phyloP scores from a whole-genome alignment of 441 rosid genomes.

The Heliophila coronopifolia region DNA sequence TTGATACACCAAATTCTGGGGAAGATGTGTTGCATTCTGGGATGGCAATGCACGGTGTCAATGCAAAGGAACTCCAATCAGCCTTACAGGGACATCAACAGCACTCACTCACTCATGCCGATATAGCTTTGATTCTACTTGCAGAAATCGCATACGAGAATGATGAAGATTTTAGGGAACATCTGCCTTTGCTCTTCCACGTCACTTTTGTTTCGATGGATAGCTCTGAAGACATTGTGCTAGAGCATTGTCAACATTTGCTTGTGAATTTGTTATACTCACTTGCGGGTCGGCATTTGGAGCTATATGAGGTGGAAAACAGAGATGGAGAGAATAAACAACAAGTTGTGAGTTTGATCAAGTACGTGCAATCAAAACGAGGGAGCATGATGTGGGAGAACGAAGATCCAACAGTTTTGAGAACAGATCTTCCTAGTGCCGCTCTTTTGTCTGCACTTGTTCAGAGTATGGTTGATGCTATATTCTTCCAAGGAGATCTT shows the following conservation, averaged over 20 bases:
- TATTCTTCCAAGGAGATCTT: slow-evolving; percentile 98
- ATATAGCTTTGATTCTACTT: slow-evolving; percentile 88
- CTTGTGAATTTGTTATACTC: slow-evolving; percentile 92
- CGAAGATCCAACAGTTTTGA: slow-evolving; percentile 84
- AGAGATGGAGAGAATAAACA: slow-evolving; percentile 96
- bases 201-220: slow-evolving; percentile 99
- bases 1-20: slow-evolving; percentile 93
- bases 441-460: slow-evolving; percentile 94
- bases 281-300: slow-evolving; percentile 97
- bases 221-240: slow-evolving; percentile 97
- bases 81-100: slow-evolving; percentile 99
- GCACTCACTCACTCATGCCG: slow-evolving; percentile 96
- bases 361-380: slow-evolving; percentile 96
- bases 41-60: slow-evolving; percentile 65
- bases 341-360: slow-evolving; percentile 91
- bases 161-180: slow-evolving; percentile 98
- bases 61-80: slow-evolving; percentile 91
- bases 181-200: slow-evolving; percentile 92
- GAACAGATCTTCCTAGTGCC: slow-evolving; percentile 96
- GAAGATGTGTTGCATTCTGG: slow-evolving; percentile 86
- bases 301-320: slow-evolving; percentile 92
- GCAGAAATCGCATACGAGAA: slow-evolving; percentile 98
- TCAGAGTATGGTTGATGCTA: slow-evolving; percentile 99
- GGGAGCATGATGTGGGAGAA: slow-evolving; percentile 99
- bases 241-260: slow-evolving; percentile 97